A percentile compares a stretch with the other conserved stretches of the same genome.
Evolutionary conservation across 768 basidiomycete species (phyloP).

Genomic region (Porphyrellus cyaneotinctus): DNA sequence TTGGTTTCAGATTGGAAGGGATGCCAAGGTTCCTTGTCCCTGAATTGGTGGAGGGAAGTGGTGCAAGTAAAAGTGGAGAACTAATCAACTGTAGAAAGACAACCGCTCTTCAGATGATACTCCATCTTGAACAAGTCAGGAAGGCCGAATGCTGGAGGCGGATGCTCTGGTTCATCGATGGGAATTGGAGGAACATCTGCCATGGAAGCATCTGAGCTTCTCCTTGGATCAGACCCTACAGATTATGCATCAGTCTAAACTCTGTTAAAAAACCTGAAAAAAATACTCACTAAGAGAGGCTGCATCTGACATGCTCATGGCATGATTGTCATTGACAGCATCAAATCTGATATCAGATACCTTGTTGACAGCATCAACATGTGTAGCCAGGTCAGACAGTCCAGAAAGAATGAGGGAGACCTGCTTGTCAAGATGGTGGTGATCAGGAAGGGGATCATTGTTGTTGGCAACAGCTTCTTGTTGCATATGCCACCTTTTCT

Average conservation of each 20-base stretch:
- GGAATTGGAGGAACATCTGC: background rate
- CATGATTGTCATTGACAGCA: background rate
- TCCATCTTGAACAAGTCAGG: background rate
- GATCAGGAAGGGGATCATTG: background rate
- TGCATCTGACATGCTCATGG: background rate
- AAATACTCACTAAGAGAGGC: background rate
- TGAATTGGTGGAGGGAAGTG: background rate
- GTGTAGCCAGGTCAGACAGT: too few relatives aligned
- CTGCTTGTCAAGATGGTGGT: too few relatives aligned
- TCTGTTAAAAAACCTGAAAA: background rate
- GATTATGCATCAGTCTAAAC: background rate
- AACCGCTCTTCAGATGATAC: background rate
- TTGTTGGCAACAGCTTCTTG: background rate
- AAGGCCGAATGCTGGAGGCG: background rate
- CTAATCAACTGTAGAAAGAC: background rate
- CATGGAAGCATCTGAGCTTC: background rate
- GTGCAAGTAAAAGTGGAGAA: background rate
- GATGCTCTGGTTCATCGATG: background rate
- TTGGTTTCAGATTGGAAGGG: background rate
- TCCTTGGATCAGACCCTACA: background rate
- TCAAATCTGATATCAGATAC: background rate
- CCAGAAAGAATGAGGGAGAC: too few relatives aligned
- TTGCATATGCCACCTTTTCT: background rate
- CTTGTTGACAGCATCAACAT: background rate
- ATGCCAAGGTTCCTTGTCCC: background rate